Base-by-base conservation (phyloP, 2,329 filamentous ascomycete genomes). In the Coniochaeta sp. region DNA sequence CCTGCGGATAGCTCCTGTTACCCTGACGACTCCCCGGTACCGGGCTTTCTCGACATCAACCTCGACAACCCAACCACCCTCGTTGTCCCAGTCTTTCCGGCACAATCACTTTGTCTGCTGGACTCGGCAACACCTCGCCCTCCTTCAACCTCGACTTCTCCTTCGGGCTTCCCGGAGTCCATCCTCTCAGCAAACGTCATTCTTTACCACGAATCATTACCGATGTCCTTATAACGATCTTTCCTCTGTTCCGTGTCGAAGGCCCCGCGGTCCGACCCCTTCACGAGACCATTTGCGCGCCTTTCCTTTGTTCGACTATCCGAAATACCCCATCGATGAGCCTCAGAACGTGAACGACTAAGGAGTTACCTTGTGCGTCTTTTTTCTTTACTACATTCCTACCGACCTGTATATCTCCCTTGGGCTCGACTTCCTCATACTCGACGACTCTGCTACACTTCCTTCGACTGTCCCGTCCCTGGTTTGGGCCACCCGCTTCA, bases 221-320 rank as follows among this genome's bases (percentile, higher is more conserved):
- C 65, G 63, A 73, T 73, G 70, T 69, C 66, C 65, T 70, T 67
- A 69, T 71, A 69, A 72, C 68, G 63, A 69, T 56, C 55, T 60
- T 55, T 58, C 51, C 55, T 59, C 55, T 51, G 51, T 57, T 58
- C 54, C 53, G 57, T 26, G 52, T 38, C 52, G 58, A 61, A n/a
- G n/a, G n/a, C 57, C 45, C 26, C 35, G 53, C 40, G 54, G 60
- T 59, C 58, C 54, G 58, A 51, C 47, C 49, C 55, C 52, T 53
- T 57, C 35, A 60, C 61, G 62, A 62, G 58, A 51, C 56, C 51
- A 52, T 58, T 63, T 64, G 4, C 31, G 16, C 54, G 45, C 53
- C 28, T 62, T 59, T 65, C 64, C 64, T 68, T 68, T 71, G 62
- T 71, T 62, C 58, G 57, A 61, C 57, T 65, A 65, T 57, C 58